Evolutionary conservation across 2,329 filamentous ascomycete genomes (phyloP).

Genomic region (Didymella exigua): DNA sequence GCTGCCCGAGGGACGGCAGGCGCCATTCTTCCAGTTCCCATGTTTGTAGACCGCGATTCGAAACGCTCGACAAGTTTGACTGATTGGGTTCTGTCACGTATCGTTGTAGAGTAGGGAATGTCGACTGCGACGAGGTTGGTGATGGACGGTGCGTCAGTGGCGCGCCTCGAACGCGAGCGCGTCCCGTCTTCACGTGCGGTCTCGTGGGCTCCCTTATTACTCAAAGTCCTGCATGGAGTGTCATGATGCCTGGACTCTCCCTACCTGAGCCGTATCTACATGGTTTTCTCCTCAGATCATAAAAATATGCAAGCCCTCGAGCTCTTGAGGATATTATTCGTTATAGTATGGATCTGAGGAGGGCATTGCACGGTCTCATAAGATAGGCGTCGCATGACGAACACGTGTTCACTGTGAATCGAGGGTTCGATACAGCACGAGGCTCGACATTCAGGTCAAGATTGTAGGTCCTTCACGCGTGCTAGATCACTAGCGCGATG

Average conservation of each 20-base stretch:
- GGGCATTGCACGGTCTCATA: no score
- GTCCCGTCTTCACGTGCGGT: not conserved
- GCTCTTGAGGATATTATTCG: no score
- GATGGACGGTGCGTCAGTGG: not conserved
- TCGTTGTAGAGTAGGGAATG: not conserved
- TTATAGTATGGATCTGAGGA: no score
- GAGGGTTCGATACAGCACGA: no score
- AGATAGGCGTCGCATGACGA: no score
- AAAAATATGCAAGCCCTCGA: no score
- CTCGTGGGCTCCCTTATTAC: not conserved
- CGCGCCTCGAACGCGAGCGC: not conserved
- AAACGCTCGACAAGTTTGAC: not conserved
- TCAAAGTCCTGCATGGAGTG: constrained; percentile 11
- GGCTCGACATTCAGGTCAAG: not conserved
- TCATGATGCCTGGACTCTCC: no score
- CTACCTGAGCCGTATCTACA: no score
- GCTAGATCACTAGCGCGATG: constrained; percentile 8
- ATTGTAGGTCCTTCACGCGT: not conserved
- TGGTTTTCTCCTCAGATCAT: no score
- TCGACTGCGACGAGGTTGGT: not conserved
- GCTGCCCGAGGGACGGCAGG: not conserved
- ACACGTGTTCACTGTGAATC: no score
- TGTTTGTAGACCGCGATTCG: not conserved
- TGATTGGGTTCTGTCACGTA: not conserved
- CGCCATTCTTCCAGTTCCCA: not conserved